phyloP scores from a whole-genome alignment of 2,329 filamentous ascomycete species.

The Pochonia chlamydosporia region DNA sequence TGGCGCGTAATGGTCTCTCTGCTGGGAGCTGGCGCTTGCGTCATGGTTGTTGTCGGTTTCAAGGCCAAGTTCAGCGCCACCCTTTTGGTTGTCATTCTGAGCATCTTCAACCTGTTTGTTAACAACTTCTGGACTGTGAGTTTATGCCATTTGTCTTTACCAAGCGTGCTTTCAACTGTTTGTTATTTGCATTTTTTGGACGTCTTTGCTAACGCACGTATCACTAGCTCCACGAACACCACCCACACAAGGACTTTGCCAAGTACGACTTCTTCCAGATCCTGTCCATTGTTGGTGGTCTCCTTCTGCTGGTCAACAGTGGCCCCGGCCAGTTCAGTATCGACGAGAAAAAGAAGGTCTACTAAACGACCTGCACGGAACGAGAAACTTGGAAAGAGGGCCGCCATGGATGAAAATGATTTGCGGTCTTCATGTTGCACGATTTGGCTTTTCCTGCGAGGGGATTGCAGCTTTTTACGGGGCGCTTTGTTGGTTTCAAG shows the following conservation, averaged over 20 bases:
- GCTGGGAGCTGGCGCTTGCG: conserved; percentile 81
- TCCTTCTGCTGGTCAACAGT: conserved; percentile 96
- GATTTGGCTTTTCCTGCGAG: background rate
- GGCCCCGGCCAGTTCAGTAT: conserved; percentile 96
- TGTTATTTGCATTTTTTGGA: background rate
- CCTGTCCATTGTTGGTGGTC: conserved; percentile 93
- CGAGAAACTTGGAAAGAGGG: background rate
- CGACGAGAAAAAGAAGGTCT: conserved; percentile 99
- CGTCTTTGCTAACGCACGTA: conserved; percentile 2
- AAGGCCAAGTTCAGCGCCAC: conserved; percentile 99
- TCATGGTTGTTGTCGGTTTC: conserved; percentile 99
- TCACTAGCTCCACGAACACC: conserved; percentile 81
- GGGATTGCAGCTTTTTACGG: background rate
- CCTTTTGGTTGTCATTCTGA: conserved; percentile 89
- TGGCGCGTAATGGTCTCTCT: conserved; percentile 81
- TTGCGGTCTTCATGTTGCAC: background rate
- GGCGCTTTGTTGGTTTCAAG: conserved; percentile 4
- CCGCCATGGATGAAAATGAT: conserved; percentile 13
- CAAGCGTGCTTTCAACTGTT: background rate
- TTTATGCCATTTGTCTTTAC: too few species aligned
- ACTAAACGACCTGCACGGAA: conserved; percentile 44
- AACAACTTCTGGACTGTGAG: conserved; percentile 99
- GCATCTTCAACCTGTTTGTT: conserved; percentile 92
- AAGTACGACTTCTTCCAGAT: conserved; percentile 99
- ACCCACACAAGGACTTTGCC: conserved; percentile 99